These are phyloP conservation scores for Xylaria acuta DNA, from an alignment of 495 filamentous ascomycete genomes.

Conservation along the genomic window DNA sequence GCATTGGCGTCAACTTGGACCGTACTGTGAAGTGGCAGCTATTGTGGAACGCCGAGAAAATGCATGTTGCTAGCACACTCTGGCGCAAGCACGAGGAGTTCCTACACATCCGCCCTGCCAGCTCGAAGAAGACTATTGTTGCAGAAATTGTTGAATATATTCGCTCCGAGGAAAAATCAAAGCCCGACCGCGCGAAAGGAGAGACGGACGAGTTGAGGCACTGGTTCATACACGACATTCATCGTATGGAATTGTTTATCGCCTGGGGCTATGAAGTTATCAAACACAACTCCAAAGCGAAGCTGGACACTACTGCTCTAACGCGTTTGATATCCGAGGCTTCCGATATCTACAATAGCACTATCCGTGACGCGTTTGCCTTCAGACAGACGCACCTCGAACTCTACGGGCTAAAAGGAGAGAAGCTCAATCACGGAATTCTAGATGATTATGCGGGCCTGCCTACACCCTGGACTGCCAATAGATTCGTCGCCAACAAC, in stretches of 20 bases:
- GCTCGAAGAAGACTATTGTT: constrained; percentile 63
- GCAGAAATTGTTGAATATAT: constrained; percentile 72
- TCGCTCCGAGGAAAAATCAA: constrained; percentile 71
- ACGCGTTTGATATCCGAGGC: constrained; percentile 71
- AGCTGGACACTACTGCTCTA: constrained; percentile 54
- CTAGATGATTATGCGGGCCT: constrained; percentile 67
- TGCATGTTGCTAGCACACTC: constrained; percentile 79
- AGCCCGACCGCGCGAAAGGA: constrained; percentile 59
- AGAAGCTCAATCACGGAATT: constrained; percentile 70
- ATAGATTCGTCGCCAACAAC: constrained; percentile 62
- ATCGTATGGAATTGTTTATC: constrained; percentile 73
- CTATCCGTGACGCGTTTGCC: constrained; percentile 72
- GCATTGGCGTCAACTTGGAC: constrained; percentile 60
- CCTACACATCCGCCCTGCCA: constrained; percentile 49
- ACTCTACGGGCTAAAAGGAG: constrained; percentile 72
- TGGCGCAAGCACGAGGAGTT: constrained; percentile 77
- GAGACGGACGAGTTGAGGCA: constrained; percentile 76
- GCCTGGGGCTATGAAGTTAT: constrained; percentile 77
- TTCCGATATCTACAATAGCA: constrained; percentile 74
- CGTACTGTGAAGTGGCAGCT: constrained; percentile 75
- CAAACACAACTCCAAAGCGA: constrained; percentile 66
- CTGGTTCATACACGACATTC: constrained; percentile 82
- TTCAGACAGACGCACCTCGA: constrained; percentile 72
- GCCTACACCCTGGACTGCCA: constrained; percentile 83
- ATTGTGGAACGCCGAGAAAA: constrained; percentile 88